phyloP scores from a whole-genome alignment of 371 early-diverging fungal genomes.

The Apophysomyces ossiformis region DNA sequence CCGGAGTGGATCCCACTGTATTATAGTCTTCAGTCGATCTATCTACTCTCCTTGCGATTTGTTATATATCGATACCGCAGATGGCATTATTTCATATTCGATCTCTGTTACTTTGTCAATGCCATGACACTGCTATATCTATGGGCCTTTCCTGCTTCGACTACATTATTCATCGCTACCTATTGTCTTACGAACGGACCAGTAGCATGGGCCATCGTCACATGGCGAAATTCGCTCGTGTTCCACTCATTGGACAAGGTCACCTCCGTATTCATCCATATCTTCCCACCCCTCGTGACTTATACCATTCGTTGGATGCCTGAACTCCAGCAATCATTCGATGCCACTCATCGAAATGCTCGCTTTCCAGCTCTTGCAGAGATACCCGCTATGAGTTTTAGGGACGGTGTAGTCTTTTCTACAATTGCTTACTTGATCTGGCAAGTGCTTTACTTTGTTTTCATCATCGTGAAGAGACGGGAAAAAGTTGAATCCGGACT shows the following conservation, averaged over 20 bases:
- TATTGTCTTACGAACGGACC: constrained; percentile 72
- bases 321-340: constrained; percentile 31
- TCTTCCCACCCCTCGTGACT: constrained; percentile 67
- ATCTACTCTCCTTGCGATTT: constrained; percentile 57
- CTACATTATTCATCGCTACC: constrained; percentile 54
- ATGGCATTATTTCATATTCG: constrained; percentile 76
- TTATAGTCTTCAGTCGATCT: constrained; percentile 56
- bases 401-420: constrained; percentile 46
- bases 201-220: constrained; percentile 72
- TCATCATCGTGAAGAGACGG: constrained; percentile 61
- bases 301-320: constrained; percentile 70
- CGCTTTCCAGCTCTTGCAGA: constrained; percentile 53
- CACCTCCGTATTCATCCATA: constrained; percentile 74
- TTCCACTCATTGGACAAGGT: constrained; percentile 77
- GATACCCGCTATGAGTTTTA: constrained; percentile 34
- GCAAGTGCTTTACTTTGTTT: constrained; percentile 70
- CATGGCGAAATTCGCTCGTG: constrained; percentile 74
- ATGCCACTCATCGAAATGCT: constrained; percentile 32
- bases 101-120: constrained; percentile 76
- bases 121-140: constrained; percentile 57
- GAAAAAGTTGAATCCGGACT: constrained; percentile 70
- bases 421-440: constrained; percentile 66
- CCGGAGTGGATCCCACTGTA: constrained; percentile 65
- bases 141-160: constrained; percentile 55
- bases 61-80: constrained; percentile 62